Evolutionary conservation across 225 moss, liverwort and hornwort species (phyloP).

Genomic region (Sphagnum tenellum): DNA sequence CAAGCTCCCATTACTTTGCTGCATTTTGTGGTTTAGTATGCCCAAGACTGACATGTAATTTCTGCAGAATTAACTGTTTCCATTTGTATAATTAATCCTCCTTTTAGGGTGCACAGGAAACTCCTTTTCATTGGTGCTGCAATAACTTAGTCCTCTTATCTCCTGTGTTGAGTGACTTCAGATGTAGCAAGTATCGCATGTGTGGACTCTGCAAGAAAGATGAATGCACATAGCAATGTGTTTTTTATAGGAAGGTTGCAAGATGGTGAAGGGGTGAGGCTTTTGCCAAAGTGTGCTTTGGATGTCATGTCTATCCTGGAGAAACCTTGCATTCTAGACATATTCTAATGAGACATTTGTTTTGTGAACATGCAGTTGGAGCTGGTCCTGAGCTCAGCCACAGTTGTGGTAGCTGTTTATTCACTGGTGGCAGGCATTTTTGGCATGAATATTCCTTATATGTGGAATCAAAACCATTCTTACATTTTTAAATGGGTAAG

Average conservation of each 20-base stretch:
- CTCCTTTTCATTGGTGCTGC: too few relatives aligned
- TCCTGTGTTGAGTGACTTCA: too few relatives aligned
- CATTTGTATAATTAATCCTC: too few relatives aligned
- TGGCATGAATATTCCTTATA: conserved; percentile 91
- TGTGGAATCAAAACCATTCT: conserved; percentile 53
- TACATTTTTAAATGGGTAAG: conserved; percentile 86
- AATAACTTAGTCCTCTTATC: too few relatives aligned
- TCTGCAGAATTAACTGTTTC: too few relatives aligned
- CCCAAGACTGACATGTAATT: too few relatives aligned
- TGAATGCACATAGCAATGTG: neutral
- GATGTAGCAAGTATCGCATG: too few relatives aligned
- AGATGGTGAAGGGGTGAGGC: neutral
- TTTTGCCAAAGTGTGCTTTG: neutral
- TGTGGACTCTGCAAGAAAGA: neutral
- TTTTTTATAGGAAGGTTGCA: neutral
- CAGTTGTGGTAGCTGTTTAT: conserved; percentile 75
- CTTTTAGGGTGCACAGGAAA: too few relatives aligned
- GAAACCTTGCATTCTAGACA: neutral
- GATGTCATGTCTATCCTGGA: too few relatives aligned
- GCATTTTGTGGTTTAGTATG: too few relatives aligned
- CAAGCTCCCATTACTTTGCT: too few relatives aligned
- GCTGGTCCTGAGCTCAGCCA: conserved; percentile 90
- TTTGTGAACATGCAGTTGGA: conserved; percentile 69
- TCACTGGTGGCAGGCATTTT: conserved; percentile 88
- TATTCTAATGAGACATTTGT: too few relatives aligned